These are phyloP conservation scores for Teunomyces kruisii DNA, from an alignment of 805 yeast species.

Conservation along the genomic window DNA sequence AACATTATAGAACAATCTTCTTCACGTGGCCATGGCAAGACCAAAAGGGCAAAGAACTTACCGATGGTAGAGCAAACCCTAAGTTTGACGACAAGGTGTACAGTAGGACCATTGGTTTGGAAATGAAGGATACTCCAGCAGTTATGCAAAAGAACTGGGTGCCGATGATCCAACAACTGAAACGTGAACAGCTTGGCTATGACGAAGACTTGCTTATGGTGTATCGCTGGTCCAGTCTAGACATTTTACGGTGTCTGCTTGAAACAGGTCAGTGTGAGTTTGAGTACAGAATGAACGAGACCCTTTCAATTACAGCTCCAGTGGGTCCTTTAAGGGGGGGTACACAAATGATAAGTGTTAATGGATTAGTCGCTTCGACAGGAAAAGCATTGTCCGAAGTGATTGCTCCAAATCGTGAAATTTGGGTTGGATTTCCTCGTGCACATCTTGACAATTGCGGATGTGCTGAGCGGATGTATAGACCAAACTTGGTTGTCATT, in stretches of 20 bases:
- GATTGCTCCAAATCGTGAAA: constrained; percentile 25
- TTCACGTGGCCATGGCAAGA: constrained; percentile 32
- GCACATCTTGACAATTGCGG: constrained; percentile 40
- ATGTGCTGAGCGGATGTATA: constrained; percentile 36
- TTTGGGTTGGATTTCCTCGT: constrained; percentile 42
- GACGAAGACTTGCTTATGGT: constrained; percentile 31
- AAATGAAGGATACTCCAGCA: constrained; percentile 9
- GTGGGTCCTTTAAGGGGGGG: constrained; percentile 40
- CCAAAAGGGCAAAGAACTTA: constrained; percentile 28
- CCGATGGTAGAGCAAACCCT: constrained; percentile 17
- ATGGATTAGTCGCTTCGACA: constrained; percentile 10
- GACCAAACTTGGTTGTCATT: constrained; percentile 39
- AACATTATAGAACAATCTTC: constrained; percentile 27
- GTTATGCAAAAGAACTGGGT: constrained; percentile 40
- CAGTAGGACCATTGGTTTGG: constrained; percentile 20
- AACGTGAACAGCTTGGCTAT: constrained; percentile 19
- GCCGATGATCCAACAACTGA: constrained; percentile 30
- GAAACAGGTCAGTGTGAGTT: constrained; percentile 11
- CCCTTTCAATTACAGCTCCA: neutral
- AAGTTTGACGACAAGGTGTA: constrained; percentile 17
- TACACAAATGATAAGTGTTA: constrained; percentile 29
- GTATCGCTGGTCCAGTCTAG: constrained; percentile 32
- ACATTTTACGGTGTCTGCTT: constrained; percentile 25
- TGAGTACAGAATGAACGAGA: constrained; percentile 12
- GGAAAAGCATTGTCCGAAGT: constrained; percentile 14